Conservation (phyloP, 139 green algal genomes). For the Raphidocelis subcapitata region DNA sequence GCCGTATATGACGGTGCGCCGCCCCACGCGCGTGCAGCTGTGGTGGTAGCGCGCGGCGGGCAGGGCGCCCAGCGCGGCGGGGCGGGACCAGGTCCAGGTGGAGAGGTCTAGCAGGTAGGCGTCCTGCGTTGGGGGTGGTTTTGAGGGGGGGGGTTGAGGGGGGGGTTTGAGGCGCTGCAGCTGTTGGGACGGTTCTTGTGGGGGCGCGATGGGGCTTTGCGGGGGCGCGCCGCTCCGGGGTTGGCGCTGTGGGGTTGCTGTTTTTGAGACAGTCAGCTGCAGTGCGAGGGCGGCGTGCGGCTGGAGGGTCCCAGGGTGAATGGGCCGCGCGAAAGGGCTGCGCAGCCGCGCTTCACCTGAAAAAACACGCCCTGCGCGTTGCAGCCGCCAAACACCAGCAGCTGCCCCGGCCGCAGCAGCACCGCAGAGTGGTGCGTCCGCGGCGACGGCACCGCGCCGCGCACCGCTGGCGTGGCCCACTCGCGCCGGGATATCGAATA, state of each 20-base stretch:
- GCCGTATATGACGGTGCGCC: slow-evolving; percentile 36
- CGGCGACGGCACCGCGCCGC: slow-evolving; percentile 32
- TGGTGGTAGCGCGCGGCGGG: slow-evolving; percentile 57
- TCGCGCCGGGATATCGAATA: slow-evolving; percentile 36
- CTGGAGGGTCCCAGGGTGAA: no score
- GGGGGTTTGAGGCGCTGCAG: no score
- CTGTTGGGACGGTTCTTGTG: no score
- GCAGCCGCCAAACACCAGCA: slow-evolving; percentile 59
- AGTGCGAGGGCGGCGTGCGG: no score
- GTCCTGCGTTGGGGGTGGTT: slow-evolving; percentile 29
- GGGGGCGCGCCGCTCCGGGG: no score
- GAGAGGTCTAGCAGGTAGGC: slow-evolving; percentile 33
- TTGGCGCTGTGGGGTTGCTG: no score
- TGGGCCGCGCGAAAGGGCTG: no score
- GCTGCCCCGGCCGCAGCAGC: slow-evolving; percentile 18
- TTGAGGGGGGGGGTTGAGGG: no score
- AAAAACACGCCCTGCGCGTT: slow-evolving; percentile 20
- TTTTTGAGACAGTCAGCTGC: no score
- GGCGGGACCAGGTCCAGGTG: slow-evolving; percentile 37
- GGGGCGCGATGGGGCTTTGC: no score
- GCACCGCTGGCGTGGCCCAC: slow-evolving; percentile 26
- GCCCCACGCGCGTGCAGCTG: slow-evolving; percentile 27
- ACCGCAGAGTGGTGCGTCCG: slow-evolving; percentile 45
- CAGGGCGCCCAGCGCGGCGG: slow-evolving; percentile 37
- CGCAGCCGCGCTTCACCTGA: background rate